Percentiles rank a stretch among this genome's conserved stretches.
Conservation (phyloP, 1,284 basidiomycete genomes). For the Spongispora temasekensis region DNA sequence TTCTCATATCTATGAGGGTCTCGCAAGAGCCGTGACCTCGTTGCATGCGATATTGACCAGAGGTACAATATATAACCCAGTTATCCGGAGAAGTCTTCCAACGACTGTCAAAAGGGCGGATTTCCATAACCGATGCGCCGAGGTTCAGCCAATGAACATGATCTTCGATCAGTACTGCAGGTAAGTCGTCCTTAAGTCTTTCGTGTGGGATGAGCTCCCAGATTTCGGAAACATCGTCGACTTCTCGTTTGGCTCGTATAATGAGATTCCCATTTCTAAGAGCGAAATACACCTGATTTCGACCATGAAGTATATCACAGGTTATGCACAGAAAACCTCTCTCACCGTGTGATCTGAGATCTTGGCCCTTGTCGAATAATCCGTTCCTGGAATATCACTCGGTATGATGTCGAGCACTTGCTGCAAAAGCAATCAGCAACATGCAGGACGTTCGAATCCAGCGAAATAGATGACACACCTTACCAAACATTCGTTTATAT, state of each 20-base stretch:
- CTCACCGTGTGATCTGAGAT: constrained; percentile 27
- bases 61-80: constrained; percentile 15
- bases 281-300: constrained; percentile 24
- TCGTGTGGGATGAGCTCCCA: constrained; percentile 42
- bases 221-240: not conserved
- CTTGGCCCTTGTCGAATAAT: constrained; percentile 33
- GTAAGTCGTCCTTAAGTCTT: constrained; percentile 40
- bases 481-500: constrained; percentile 37
- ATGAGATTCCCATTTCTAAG: constrained; percentile 28
- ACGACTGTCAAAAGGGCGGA: constrained; percentile 34
- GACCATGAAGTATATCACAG: not conserved
- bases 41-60: not conserved
- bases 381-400: constrained; percentile 36
- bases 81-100: constrained; percentile 28
- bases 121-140: constrained; percentile 33
- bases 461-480: constrained; percentile 16
- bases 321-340: not conserved
- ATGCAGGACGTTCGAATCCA: too few species aligned
- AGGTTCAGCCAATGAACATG: constrained; percentile 45
- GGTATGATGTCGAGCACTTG: constrained; percentile 40
- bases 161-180: constrained; percentile 33
- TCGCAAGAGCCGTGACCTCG: not conserved
- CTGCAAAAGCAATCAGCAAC: constrained; percentile 22
- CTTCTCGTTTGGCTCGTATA: constrained; percentile 30
- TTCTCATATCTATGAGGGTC: constrained; percentile 10